Evolutionary conservation across 106 monocot species (phyloP).

Genomic region (Alisma plantagoaquatica): DNA sequence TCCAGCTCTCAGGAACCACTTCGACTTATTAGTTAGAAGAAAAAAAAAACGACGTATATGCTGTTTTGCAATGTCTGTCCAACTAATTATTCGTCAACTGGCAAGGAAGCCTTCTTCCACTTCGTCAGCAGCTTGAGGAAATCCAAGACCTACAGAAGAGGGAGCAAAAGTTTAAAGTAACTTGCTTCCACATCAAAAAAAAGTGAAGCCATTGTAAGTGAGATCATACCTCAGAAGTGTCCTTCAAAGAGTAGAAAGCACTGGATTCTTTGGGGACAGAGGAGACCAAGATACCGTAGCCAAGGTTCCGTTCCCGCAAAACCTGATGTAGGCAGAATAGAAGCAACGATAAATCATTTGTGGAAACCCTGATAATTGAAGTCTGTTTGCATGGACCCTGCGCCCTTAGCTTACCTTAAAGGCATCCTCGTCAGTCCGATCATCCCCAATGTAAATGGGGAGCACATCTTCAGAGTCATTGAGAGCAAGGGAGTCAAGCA

Average conservation of each 20-base stretch:
- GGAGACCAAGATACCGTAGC: conserved; percentile 77
- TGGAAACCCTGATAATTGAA: too few relatives aligned
- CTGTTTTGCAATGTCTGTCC: too few relatives aligned
- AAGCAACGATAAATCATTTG: too few relatives aligned
- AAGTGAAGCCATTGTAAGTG: neutral
- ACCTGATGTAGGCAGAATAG: conserved; percentile 37
- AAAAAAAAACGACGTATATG: too few relatives aligned
- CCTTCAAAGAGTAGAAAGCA: conserved; percentile 64
- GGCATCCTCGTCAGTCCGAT: conserved; percentile 85
- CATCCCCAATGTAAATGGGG: conserved; percentile 77
- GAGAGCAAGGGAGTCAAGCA: conserved; percentile 75
- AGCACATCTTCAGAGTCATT: conserved; percentile 40
- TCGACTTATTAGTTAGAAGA: too few relatives aligned
- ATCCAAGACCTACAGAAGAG: conserved; percentile 47
- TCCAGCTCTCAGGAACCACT: too few relatives aligned
- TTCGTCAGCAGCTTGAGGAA: conserved; percentile 58
- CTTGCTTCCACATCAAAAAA: neutral
- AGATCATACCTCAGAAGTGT: conserved; percentile 60
- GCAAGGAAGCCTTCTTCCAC: too few relatives aligned
- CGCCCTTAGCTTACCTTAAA: conserved; percentile 61
- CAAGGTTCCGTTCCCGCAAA: conserved; percentile 35
- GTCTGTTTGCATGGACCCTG: too few relatives aligned
- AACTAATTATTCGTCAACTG: too few relatives aligned
- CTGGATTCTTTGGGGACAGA: conserved; percentile 62
- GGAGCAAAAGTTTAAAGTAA: neutral